Evolutionary conservation across 306 rosid genomes (phyloP).

Genomic region (Carpinus viminea): DNA sequence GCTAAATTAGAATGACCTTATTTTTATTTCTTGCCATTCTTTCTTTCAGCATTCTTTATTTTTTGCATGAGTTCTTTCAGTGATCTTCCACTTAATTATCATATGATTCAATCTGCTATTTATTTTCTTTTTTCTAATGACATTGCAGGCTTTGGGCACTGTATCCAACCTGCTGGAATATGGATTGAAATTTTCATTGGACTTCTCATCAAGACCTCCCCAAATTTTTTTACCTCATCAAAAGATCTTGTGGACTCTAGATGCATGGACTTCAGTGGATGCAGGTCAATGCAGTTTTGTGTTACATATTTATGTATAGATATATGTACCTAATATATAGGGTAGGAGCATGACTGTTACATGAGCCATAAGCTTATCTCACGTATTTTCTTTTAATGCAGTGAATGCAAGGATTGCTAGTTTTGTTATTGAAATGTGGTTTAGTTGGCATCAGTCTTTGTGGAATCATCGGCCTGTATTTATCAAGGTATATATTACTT

Average conservation of each 20-base stretch:
- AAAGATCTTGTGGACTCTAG: slow-evolving; percentile 63
- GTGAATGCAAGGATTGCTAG: slow-evolving; percentile 56
- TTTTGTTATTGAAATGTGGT: slow-evolving; percentile 84
- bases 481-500: slow-evolving; percentile 43
- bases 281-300: slow-evolving; percentile 51
- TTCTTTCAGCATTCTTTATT: neutral
- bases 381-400: slow-evolving; percentile 26
- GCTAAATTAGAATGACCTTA: neutral
- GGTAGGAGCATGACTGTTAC: neutral
- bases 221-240: slow-evolving; percentile 87
- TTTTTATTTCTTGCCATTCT: neutral
- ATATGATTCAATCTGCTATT: slow-evolving; percentile 17
- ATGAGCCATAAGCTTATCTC: slow-evolving; percentile 10
- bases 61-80: neutral
- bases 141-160: slow-evolving; percentile 38
- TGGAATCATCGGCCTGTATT: slow-evolving; percentile 61
- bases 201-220: slow-evolving; percentile 80
- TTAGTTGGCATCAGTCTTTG: slow-evolving; percentile 87
- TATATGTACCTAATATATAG: neutral
- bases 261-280: slow-evolving; percentile 55
- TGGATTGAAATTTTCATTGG: slow-evolving; percentile 63
- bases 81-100: neutral
- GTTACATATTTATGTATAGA: neutral
- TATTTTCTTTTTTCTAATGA: slow-evolving; percentile 23
- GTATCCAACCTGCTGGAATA: slow-evolving; percentile 45